Evolutionary conservation across 2,329 filamentous ascomycete species (phyloP).

Genomic region (Pseudogymnoascus sp.): DNA sequence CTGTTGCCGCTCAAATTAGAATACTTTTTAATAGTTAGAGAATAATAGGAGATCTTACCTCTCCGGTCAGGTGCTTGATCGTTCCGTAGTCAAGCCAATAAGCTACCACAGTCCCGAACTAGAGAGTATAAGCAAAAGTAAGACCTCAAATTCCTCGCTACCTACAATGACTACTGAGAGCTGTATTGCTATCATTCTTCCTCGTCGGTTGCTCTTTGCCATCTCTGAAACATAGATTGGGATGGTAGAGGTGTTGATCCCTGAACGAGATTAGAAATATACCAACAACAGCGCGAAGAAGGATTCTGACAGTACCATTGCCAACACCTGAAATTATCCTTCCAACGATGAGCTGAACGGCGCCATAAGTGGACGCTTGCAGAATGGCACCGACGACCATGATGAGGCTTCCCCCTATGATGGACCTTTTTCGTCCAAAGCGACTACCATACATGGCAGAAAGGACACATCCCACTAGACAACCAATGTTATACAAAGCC

Average conservation of each 20-base stretch:
- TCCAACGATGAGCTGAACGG: conserved; percentile 45
- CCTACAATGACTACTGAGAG: conserved; percentile 3
- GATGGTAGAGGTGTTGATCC: conserved; percentile 33
- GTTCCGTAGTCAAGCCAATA: conserved; percentile 52
- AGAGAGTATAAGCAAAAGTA: conserved; percentile 28
- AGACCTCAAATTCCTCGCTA: not conserved
- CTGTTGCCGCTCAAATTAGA: conserved; percentile 28
- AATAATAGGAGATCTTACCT: conserved; percentile 34
- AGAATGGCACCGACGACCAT: conserved; percentile 47
- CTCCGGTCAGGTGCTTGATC: conserved; percentile 29
- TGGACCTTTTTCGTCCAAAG: conserved; percentile 49
- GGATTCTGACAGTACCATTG: conserved; percentile 29
- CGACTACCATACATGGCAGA: conserved; percentile 40
- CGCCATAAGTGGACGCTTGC: conserved; percentile 32
- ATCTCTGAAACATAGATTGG: conserved; percentile 35
- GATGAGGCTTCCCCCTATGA: conserved; percentile 46
- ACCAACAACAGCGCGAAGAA: not conserved
- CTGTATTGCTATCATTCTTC: conserved; percentile 2
- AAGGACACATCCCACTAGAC: conserved; percentile 41
- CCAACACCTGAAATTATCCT: conserved; percentile 40
- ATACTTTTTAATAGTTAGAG: conserved; percentile 39
- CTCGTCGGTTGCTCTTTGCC: conserved; percentile 37
- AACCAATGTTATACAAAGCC: conserved; percentile 40
- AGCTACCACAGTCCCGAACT: conserved; percentile 40
- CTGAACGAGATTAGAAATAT: not conserved